A percentile compares a stretch with the other conserved stretches of the same genome.
Conservation (phyloP, 2,329 filamentous ascomycete species). For the Fusarium begoniae region DNA sequence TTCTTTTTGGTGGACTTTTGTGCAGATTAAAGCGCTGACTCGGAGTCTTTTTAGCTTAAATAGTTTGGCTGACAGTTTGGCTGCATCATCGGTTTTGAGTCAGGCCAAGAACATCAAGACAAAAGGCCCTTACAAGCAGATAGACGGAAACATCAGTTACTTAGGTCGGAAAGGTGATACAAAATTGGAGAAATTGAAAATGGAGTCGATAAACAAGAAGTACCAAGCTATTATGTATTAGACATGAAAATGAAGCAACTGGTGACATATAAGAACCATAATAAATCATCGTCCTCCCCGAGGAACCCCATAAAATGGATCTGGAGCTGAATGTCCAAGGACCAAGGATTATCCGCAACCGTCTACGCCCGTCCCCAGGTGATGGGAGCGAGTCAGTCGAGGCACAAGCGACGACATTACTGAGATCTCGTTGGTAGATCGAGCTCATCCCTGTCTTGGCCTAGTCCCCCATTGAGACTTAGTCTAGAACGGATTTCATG, state of each 20-base stretch:
- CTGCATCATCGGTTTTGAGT: background rate
- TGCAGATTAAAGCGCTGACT: background rate
- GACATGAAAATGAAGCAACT: background rate
- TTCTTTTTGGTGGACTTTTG: background rate
- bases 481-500: background rate
- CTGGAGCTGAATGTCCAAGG: background rate
- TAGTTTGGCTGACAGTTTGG: background rate
- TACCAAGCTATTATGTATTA: background rate
- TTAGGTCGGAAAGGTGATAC: rapidly evolving
- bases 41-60: background rate
- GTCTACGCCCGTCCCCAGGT: background rate
- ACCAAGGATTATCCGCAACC: background rate
- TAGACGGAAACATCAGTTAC: background rate
- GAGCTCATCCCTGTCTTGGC: background rate
- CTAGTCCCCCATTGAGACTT: background rate
- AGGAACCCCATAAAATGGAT: background rate
- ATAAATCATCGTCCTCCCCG: background rate
- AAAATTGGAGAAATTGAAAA: background rate
- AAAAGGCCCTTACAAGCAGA: background rate
- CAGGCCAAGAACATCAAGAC: background rate
- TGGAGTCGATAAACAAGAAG: background rate
- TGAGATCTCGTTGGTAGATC: background rate
- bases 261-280: background rate
- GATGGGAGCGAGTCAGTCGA: background rate
- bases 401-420: background rate